Evolutionary conservation across 208 protist species (phyloP), one percentile per base, ranked within the genome.

Genomic region (Zelonia costaricensis): DNA sequence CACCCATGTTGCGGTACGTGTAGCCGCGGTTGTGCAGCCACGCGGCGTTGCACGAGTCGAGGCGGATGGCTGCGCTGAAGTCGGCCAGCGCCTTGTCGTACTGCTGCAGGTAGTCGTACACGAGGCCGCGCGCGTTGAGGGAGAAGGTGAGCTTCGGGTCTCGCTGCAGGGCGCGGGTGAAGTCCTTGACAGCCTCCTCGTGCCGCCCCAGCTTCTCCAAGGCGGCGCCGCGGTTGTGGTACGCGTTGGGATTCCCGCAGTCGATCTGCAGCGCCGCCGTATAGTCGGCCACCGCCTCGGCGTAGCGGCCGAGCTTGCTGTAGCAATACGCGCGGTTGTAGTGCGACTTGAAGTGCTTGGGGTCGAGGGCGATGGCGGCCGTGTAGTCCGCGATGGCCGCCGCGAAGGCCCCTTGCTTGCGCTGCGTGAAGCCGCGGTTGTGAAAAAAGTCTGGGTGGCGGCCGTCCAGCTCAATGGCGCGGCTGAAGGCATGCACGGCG

Each of bases 291-390:
- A 95, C 76, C 4, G 92, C 91, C 31, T 78, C 74, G 4, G 30
- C 53, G 52, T 82, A 86, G 8, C 91, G 45, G 38, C 64, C 76
- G 5, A 96, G 35, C 54, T 92, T 90, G 69, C 91, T 88, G 59
- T 82, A 88, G 47, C 77, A 88, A 62, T 90, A 96, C n/a, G 88
- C 96, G 20, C 93, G 76, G 79, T 98, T 98, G 71, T 96, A 97
- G 72, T 84, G 80, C 12, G 94, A 88, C 61, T 97, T 97, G 76
- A 98, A 96, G 62, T 97, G 91, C 12, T 68, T 40, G 1, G 77
- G 64, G 68, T 97, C 79, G 4, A 97, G 10, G 1, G 52, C 56
- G 35, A 96, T 80, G 22, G 86, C 82, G 12, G 33, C 57, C 2
- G 76, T 83, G 78, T 95, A 97, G 69, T 97, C 92, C 12, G 57